Percentiles rank a stretch among this genome's conserved stretches.
Conservation (phyloP, 140 eudicot genomes). For the Oenanthe javanica region DNA sequence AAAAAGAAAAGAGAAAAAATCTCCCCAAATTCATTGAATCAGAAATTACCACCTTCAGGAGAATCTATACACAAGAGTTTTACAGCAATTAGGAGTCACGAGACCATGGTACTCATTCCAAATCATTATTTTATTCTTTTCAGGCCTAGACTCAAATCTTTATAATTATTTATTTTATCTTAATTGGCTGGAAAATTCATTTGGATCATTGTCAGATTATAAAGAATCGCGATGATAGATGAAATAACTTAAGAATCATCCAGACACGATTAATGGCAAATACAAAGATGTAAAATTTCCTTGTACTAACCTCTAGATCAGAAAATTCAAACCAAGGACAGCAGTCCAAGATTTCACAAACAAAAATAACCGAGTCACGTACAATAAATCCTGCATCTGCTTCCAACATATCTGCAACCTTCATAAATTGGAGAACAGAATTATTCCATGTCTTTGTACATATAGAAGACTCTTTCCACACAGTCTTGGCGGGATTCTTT, state of each 20-base stretch:
- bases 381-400: constrained; percentile 91
- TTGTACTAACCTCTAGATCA: constrained; percentile 85
- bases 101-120: neutral
- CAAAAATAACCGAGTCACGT: constrained; percentile 91
- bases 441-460: constrained; percentile 99
- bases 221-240: neutral
- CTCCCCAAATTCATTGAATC: neutral
- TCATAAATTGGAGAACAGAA: constrained; percentile 97
- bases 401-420: constrained; percentile 95
- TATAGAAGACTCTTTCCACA: constrained; percentile 96
- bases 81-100: neutral
- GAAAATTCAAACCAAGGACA: constrained; percentile 99
- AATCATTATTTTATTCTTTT: too few species aligned
- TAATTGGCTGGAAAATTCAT: neutral
- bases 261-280: neutral
- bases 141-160: neutral
- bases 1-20: neutral
- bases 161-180: neutral
- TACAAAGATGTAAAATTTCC: neutral
- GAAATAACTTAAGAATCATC: neutral
- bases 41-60: neutral
- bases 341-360: constrained; percentile 95
- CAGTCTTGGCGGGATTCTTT: constrained; percentile 85
- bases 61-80: neutral
- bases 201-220: neutral